These are phyloP conservation scores for Phytomonas sp. DNA, from an alignment of 208 protist genomes.

Conservation along the genomic window DNA sequence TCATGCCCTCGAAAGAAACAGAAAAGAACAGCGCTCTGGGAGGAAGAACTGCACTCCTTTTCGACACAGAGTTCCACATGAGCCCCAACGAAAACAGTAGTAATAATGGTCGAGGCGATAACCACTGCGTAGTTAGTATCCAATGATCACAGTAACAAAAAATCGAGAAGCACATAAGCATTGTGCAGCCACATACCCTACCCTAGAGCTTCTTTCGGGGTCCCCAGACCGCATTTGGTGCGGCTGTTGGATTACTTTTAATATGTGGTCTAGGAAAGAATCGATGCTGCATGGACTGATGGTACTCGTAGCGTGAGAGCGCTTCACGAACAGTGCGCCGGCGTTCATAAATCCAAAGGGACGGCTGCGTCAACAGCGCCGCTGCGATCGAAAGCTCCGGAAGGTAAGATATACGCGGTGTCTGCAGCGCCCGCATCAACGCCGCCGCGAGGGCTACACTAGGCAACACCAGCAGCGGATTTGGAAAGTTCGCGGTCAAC, in stretches of 20 bases:
- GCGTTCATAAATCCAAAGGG: slow-evolving; percentile 44
- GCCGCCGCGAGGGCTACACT: slow-evolving; percentile 45
- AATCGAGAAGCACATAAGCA: background rate
- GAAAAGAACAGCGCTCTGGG: background rate
- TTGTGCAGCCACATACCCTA: background rate
- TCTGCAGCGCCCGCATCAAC: slow-evolving; percentile 50
- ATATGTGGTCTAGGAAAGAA: slow-evolving; percentile 55
- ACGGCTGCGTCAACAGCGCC: slow-evolving; percentile 54
- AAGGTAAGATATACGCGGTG: slow-evolving; percentile 56
- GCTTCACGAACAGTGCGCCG: slow-evolving; percentile 15
- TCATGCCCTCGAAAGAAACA: background rate
- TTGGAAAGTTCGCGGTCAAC: slow-evolving; percentile 55
- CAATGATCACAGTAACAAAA: background rate
- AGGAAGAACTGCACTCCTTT: background rate
- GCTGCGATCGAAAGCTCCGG: slow-evolving; percentile 52
- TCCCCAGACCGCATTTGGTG: slow-evolving; percentile 34
- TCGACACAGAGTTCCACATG: background rate
- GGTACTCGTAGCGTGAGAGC: slow-evolving; percentile 16
- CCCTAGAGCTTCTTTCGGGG: background rate
- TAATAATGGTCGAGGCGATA: background rate
- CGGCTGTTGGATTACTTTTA: slow-evolving; percentile 58
- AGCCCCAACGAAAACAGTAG: background rate
- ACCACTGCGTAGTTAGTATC: background rate
- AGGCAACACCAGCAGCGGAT: slow-evolving; percentile 53
- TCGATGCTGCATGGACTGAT: slow-evolving; percentile 21